phyloP scores from a whole-genome alignment of 805 yeast species.

The Torulaspora indica region DNA sequence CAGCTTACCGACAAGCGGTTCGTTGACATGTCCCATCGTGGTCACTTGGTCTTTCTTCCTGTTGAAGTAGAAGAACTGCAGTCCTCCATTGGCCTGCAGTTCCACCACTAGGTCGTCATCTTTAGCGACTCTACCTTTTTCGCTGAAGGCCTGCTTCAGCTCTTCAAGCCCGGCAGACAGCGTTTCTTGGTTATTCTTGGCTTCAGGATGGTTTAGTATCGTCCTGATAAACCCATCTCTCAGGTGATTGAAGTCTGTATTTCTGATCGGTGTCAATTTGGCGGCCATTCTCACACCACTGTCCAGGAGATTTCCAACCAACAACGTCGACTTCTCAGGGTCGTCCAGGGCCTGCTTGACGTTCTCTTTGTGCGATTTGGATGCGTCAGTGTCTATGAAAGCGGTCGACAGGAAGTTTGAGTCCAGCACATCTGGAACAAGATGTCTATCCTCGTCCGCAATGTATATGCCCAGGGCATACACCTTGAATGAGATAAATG shows the following conservation, averaged over 20 bases:
- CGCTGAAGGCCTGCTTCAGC: conserved; percentile 55
- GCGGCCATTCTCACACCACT: conserved; percentile 60
- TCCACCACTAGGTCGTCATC: conserved; percentile 64
- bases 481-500: conserved; percentile 76
- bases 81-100: conserved; percentile 44
- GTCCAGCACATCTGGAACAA: conserved; percentile 41
- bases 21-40: conserved; percentile 54
- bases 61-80: conserved; percentile 44
- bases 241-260: conserved; percentile 85
- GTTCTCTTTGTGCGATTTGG: conserved; percentile 39
- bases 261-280: conserved; percentile 79
- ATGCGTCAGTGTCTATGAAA: conserved; percentile 35
- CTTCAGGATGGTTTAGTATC: conserved; percentile 59
- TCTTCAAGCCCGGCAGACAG: conserved; percentile 64
- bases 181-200: conserved; percentile 46
- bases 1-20: conserved; percentile 60
- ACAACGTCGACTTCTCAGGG: conserved; percentile 45
- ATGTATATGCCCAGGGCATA: conserved; percentile 83
- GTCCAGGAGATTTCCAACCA: conserved; percentile 55
- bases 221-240: conserved; percentile 86
- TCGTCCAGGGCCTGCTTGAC: conserved; percentile 46
- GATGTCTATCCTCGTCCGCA: conserved; percentile 50
- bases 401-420: conserved; percentile 40
- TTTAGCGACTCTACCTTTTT: conserved; percentile 69
- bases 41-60: conserved; percentile 36